These are phyloP conservation scores for Podila epigama DNA, from an alignment of 192 early-diverging fungal species.

Conservation along the genomic window DNA sequence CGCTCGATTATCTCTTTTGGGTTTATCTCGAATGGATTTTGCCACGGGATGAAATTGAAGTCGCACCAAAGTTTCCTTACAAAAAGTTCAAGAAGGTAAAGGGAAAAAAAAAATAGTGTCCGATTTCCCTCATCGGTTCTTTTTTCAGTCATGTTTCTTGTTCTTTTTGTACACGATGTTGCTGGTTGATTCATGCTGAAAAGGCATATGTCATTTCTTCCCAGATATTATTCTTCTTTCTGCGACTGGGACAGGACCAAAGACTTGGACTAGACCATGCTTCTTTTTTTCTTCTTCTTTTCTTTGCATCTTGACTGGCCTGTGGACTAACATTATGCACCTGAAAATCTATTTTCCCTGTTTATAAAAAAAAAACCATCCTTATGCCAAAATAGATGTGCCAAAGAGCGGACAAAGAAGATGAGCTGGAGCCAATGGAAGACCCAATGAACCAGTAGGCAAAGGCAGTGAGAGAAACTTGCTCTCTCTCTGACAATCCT, in stretches of 20 bases:
- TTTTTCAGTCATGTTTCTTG: too few species aligned
- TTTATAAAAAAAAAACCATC: not conserved
- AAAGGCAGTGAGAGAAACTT: not conserved
- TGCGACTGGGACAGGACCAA: too few species aligned
- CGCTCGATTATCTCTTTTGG: conserved; percentile 84
- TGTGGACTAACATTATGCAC: not conserved
- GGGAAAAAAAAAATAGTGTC: not conserved
- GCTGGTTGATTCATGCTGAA: too few species aligned
- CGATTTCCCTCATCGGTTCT: too few species aligned
- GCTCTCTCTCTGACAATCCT: too few species aligned
- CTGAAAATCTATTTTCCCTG: not conserved
- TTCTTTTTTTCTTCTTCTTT: not conserved
- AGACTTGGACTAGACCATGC: too few species aligned
- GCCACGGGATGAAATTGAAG: conserved; percentile 76
- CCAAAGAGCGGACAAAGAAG: conserved; percentile 46
- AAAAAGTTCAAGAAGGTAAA: conserved; percentile 62
- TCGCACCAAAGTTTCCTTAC: conserved; percentile 72
- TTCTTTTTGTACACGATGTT: too few species aligned
- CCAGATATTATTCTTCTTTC: too few species aligned
- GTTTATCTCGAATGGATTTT: conserved; percentile 83
- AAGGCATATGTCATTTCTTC: too few species aligned
- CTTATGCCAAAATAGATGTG: conserved; percentile 22
- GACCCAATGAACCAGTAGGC: conserved; percentile 5
- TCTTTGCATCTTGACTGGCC: not conserved
- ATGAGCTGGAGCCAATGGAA: conserved; percentile 26